Percentiles rank a stretch among this genome's conserved stretches.
phyloP scores from a whole-genome alignment of 1,139 yeast species.

The Debaryomyces sp. region DNA sequence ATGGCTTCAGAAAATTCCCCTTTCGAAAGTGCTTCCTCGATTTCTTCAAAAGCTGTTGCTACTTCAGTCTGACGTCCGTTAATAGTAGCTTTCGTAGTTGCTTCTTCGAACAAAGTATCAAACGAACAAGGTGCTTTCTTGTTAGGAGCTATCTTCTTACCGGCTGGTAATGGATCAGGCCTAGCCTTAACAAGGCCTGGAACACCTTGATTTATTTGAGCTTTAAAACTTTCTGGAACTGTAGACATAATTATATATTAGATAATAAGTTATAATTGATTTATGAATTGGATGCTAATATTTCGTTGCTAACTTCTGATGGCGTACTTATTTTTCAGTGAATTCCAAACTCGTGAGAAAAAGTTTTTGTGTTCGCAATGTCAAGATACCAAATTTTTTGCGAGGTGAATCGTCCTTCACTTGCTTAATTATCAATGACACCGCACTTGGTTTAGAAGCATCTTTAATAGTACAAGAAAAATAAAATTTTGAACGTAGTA shows the following conservation, averaged over 20 bases:
- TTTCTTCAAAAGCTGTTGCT: slow-evolving; percentile 14
- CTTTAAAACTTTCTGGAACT: slow-evolving; percentile 19
- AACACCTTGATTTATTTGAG: slow-evolving; percentile 20
- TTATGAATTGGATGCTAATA: neutral
- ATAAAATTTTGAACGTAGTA: no score
- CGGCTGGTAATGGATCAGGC: slow-evolving; percentile 20
- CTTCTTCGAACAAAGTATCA: slow-evolving; percentile 14
- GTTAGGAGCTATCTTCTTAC: slow-evolving; percentile 18
- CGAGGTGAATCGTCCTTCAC: no score
- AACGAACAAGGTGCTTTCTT: slow-evolving; percentile 18
- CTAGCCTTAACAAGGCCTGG: slow-evolving; percentile 19
- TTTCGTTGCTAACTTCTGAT: neutral
- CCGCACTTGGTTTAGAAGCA: no score
- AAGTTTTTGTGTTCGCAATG: no score
- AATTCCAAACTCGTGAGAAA: no score
- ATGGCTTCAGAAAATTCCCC: slow-evolving; percentile 17
- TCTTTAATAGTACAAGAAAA: no score
- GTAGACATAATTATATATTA: slow-evolving; percentile 10
- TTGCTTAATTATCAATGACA: no score
- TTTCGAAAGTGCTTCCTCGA: slow-evolving; percentile 10
- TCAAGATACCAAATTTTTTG: no score
- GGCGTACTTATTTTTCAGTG: neutral
- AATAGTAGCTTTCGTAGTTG: slow-evolving; percentile 14
- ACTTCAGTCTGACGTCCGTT: slow-evolving; percentile 14
- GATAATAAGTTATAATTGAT: neutral